phyloP scores from a whole-genome alignment of 306 rosid species.

The Corylus americana region DNA sequence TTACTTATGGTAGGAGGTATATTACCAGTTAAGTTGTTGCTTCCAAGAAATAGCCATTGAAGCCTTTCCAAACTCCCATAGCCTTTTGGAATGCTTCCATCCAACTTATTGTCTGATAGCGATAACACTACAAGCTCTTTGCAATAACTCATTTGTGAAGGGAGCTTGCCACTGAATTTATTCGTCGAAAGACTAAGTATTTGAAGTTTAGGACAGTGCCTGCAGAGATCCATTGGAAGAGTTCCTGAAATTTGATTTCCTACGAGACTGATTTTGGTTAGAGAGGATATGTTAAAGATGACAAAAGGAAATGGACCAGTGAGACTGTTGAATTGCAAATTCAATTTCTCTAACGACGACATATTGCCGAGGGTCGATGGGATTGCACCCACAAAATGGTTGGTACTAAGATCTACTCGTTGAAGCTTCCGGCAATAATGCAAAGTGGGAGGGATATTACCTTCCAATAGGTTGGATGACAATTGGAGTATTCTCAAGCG shows the following conservation, averaged over 20 bases:
- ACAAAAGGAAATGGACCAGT: not conserved
- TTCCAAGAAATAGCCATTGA: fast-evolving
- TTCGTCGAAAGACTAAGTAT: fast-evolving
- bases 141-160: not conserved
- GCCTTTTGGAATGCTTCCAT: not conserved
- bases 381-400: not conserved
- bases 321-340: not conserved
- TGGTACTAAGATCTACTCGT: fast-evolving
- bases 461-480: not conserved
- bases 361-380: not conserved
- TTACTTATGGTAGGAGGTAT: conserved; percentile 1
- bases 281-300: not conserved
- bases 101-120: not conserved
- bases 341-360: not conserved
- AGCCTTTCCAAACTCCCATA: not conserved
- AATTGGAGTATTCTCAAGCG: not conserved
- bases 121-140: not conserved
- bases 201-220: not conserved
- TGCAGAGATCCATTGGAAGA: conserved; percentile 2
- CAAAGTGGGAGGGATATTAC: not conserved
- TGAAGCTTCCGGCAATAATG: not conserved
- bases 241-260: not conserved
- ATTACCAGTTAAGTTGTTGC: not conserved
- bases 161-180: not conserved
- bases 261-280: fast-evolving